Evolutionary conservation across 2,329 filamentous ascomycete genomes (phyloP).

Genomic region (Fusarium chuoi): DNA sequence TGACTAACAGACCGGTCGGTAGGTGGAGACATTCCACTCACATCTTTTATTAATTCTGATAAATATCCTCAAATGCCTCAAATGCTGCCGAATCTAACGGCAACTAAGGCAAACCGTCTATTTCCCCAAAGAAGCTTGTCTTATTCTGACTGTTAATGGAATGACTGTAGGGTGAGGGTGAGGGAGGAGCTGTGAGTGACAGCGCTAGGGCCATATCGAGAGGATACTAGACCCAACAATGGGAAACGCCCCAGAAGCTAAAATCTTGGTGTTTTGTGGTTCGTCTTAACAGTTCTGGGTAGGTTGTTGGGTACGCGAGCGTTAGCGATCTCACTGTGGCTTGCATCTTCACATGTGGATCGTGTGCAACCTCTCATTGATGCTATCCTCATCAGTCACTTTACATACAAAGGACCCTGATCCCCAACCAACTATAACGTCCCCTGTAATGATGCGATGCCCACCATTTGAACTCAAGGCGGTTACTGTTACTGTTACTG

Average conservation of each 20-base stretch:
- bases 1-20: not conserved
- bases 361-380: not conserved
- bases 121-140: not conserved
- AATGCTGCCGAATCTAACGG: conserved; percentile 14
- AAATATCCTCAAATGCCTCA: conserved; percentile 18
- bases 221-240: conserved; percentile 20
- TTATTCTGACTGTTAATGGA: not conserved
- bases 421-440: conserved; percentile 25
- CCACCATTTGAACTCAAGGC: not conserved
- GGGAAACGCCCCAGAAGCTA: conserved; percentile 14
- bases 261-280: conserved; percentile 9
- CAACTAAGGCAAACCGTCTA: not conserved
- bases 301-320: conserved; percentile 9
- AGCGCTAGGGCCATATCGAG: not conserved
- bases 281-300: conserved; percentile 18
- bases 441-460: conserved; percentile 18
- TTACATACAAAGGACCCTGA: conserved; percentile 2
- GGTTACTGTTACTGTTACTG: conserved; percentile 6
- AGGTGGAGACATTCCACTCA: conserved; percentile 23
- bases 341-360: conserved; percentile 18
- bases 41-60: not conserved
- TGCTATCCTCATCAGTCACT: conserved; percentile 4
- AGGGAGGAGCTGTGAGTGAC: not conserved
- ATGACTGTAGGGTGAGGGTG: conserved; percentile 7
- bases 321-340: conserved; percentile 19